A percentile compares a stretch with the other conserved stretches of the same genome.
These are phyloP conservation scores for Arthrobotrys entomopaga DNA, from an alignment of 2,329 filamentous ascomycete genomes.

Conservation along the genomic window DNA sequence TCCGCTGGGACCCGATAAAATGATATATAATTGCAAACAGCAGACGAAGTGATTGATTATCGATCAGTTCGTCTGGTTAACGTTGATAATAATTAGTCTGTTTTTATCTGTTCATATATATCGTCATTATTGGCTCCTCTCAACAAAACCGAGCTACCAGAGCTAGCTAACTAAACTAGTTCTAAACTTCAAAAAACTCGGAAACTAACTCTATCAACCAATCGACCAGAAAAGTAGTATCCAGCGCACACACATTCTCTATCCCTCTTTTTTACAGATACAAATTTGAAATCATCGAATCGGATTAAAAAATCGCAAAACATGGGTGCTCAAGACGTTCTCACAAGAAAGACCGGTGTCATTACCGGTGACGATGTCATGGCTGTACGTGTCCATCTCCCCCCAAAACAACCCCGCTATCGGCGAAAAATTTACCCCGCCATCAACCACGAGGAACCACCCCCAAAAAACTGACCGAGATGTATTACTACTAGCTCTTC, in stretches of 20 bases:
- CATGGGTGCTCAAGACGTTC: slow-evolving; percentile 67
- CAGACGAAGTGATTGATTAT: background rate
- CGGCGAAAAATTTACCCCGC: slow-evolving; percentile 32
- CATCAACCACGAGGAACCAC: background rate
- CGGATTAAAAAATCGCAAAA: slow-evolving; percentile 6
- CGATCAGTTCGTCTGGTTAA: too few relatives aligned
- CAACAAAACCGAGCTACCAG: too few relatives aligned
- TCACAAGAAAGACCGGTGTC: slow-evolving; percentile 73
- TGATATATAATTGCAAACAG: background rate
- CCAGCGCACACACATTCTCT: slow-evolving; percentile 6
- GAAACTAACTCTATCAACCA: too few relatives aligned
- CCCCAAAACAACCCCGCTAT: slow-evolving; percentile 17
- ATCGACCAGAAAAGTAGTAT: too few relatives aligned
- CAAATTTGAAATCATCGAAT: background rate
- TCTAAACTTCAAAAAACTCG: too few relatives aligned
- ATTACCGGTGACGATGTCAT: slow-evolving; percentile 75
- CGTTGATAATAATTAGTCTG: too few relatives aligned
- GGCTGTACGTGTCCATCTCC: slow-evolving; percentile 58
- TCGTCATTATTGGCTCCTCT: too few relatives aligned
- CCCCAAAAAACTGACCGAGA: slow-evolving; percentile 43
- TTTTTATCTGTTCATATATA: too few relatives aligned
- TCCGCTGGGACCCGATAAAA: slow-evolving; percentile 4
- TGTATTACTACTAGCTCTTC: slow-evolving; percentile 72
- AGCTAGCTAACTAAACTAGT: too few relatives aligned
- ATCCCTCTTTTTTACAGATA: background rate